Evolutionary conservation across 1,284 basidiomycete genomes (phyloP).

Genomic region (Malassezia restricta): DNA sequence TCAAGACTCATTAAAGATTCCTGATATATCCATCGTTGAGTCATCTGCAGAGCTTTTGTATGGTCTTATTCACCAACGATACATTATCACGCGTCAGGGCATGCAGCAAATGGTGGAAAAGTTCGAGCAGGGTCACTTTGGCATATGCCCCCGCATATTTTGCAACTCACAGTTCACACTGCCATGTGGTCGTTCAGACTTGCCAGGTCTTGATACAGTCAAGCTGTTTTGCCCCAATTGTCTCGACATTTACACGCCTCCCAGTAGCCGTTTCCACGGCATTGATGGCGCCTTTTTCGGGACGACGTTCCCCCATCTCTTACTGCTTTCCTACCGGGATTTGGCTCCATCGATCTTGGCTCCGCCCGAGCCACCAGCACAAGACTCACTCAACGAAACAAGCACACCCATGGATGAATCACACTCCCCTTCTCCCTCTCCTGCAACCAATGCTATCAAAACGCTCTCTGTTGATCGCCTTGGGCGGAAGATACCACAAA

Average conservation of each 20-base stretch:
- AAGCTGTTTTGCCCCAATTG: constrained; percentile 98
- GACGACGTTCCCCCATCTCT: constrained; percentile 90
- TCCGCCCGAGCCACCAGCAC: constrained; percentile 10
- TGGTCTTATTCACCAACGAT: constrained; percentile 92
- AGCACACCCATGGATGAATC: constrained; percentile 7
- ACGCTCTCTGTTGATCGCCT: constrained; percentile 17
- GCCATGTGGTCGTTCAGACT: constrained; percentile 86
- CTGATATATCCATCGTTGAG: constrained; percentile 91
- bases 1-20: constrained; percentile 67
- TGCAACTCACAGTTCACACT: constrained; percentile 81
- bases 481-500: constrained; percentile 24
- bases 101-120: constrained; percentile 94
- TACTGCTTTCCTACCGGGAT: constrained; percentile 85
- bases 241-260: constrained; percentile 89
- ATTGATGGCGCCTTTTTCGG: constrained; percentile 99
- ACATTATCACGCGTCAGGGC: constrained; percentile 84
- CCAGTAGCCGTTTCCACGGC: constrained; percentile 84
- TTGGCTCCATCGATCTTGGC: constrained; percentile 37
- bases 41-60: constrained; percentile 93
- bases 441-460: not conserved
- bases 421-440: not conserved
- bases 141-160: constrained; percentile 87
- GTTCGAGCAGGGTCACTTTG: constrained; percentile 84
- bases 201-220: constrained; percentile 95
- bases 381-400: not conserved